These are phyloP conservation scores for Sutorius australiensis DNA, from an alignment of 768 basidiomycete genomes.

Conservation along the genomic window DNA sequence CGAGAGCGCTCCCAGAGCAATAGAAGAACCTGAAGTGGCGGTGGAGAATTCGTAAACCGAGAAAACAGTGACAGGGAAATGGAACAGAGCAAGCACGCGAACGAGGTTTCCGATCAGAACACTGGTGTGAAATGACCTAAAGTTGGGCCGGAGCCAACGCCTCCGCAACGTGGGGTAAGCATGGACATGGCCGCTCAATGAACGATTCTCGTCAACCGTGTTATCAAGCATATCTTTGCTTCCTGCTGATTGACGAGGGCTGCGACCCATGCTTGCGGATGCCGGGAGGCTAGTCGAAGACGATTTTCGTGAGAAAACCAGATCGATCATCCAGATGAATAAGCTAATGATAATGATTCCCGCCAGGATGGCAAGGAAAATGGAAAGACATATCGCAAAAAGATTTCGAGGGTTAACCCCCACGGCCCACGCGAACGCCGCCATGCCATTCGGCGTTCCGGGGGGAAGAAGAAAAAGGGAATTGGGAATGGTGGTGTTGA, in stretches of 20 bases:
- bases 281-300: conserved; percentile 14
- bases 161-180: conserved; percentile 26
- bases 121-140: conserved; percentile 76
- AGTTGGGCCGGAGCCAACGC: conserved; percentile 44
- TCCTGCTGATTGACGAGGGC: conserved; percentile 39
- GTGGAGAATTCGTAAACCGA: conserved; percentile 63
- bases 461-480: conserved; percentile 66
- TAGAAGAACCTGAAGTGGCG: conserved; percentile 49
- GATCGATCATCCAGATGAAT: conserved; percentile 71
- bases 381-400: conserved; percentile 73
- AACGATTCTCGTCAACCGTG: conserved; percentile 28
- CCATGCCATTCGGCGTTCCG: conserved; percentile 60
- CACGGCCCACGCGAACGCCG: conserved; percentile 78
- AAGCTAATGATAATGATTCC: conserved; percentile 67
- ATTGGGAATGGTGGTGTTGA: conserved; percentile 67
- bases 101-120: conserved; percentile 88
- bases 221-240: conserved; percentile 53
- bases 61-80: conserved; percentile 91
- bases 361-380: conserved; percentile 79
- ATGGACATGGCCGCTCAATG: conserved; percentile 25
- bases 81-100: conserved; percentile 87
- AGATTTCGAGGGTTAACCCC: conserved; percentile 81
- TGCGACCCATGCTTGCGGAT: conserved; percentile 28
- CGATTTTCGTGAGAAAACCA: conserved; percentile 34
- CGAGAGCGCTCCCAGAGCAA: conserved; percentile 76